Percentiles rank a stretch among this genome's conserved stretches.
Conservation (phyloP, 495 filamentous ascomycete species). For the Tuber calosporum region DNA sequence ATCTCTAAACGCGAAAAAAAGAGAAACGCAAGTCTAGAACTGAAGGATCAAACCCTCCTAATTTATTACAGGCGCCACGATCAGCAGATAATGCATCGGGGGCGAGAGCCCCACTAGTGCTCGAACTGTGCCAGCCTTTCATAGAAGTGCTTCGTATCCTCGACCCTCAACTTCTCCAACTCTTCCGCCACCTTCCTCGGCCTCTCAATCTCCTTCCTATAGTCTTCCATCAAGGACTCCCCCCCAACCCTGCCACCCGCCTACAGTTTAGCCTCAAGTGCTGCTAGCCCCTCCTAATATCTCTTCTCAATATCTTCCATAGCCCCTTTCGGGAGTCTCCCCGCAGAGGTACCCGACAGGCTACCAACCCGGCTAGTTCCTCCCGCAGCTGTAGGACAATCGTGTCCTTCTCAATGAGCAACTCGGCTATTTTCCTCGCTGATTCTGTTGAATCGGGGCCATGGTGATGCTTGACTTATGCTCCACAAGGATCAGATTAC, state of each 20-base stretch:
- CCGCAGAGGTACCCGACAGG: slow-evolving; percentile 8
- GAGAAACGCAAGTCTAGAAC: neutral
- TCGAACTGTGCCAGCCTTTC: neutral
- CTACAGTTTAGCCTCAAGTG: neutral
- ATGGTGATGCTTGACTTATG: neutral
- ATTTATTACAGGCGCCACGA: neutral
- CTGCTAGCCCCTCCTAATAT: slow-evolving; percentile 7
- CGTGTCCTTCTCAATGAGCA: neutral
- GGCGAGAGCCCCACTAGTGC: neutral
- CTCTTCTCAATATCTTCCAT: neutral
- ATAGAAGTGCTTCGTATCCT: neutral
- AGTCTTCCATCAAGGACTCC: too few relatives aligned
- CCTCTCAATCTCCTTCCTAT: neutral
- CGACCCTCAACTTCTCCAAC: neutral
- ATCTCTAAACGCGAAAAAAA: neutral
- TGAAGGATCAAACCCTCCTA: neutral
- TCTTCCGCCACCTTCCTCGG: neutral
- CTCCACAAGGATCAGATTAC: slow-evolving; percentile 3
- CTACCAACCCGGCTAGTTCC: neutral
- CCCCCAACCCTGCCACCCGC: neutral
- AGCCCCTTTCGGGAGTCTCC: slow-evolving; percentile 2
- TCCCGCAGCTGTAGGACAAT: slow-evolving; percentile 6
- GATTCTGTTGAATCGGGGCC: neutral
- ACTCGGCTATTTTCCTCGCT: neutral
- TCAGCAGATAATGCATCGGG: neutral